Base-by-base conservation (phyloP, 2,329 filamentous ascomycete genomes). In the Aspergillus pseudonomiae region DNA sequence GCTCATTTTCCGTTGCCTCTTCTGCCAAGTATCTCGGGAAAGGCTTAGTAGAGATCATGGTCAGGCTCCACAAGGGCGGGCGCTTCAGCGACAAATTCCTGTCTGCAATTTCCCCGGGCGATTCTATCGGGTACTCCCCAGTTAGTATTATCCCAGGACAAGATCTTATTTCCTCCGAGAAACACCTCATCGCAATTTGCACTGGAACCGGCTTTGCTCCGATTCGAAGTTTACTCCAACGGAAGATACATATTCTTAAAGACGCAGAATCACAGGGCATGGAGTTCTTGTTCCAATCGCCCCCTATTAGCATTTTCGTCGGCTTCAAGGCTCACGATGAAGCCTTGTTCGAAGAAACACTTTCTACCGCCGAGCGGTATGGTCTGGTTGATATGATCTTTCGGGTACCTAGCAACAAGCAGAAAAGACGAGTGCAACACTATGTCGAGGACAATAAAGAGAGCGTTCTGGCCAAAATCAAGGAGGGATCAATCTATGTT, bases 71-170 rank as follows among this genome's bases (percentile, higher is more conserved):
- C 34, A 30, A n/a, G 10, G 46, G 41, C 2, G 58, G 58, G 9
- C 48, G 58, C 14, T 60, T 60, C 58, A 60, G 48, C 34, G 58
- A 45, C 26, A 60, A 24, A 28, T 60, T 43, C n/a, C 36, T 60
- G 6, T 39, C 58, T 19, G 12, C 46, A 2, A 39, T 60, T 16
- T 5, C 19, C 2, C 58, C 34, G 1, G 58, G 48, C 3, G 32
- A 12, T 16, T 9, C 2, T 1, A 24, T 60, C 32, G 12, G 16
- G 21, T 60, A 60, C 16, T 30, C 46, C 9, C 36, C 52, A 2
- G 58, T 60, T 2, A 28, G 14, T 12, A 32, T 52, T 5, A 14
- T 52, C 36, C 58, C 58, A 4, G 58, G 46, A 11, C n/a, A 34
- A 10, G 24, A 41, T 3, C 36, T 60, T n/a, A 26, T 53, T 19